Conservation (phyloP, 257 asterid species). For the Verbena officinalis region DNA sequence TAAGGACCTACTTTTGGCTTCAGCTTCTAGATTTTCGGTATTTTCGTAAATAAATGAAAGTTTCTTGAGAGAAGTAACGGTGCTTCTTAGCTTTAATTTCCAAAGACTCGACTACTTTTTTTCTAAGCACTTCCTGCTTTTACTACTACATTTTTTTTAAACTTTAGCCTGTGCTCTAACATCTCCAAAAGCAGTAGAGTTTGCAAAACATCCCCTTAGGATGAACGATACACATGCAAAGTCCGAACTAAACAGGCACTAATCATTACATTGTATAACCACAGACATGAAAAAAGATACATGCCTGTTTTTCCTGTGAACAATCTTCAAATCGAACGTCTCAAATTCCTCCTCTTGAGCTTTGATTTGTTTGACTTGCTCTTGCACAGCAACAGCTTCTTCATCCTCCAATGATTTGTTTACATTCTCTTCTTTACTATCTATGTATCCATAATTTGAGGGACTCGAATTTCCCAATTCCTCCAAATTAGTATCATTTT, state of each 20-base stretch:
- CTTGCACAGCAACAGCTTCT: conserved; percentile 96
- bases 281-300: conserved; percentile 21
- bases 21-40: too few relatives aligned
- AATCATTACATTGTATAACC: conserved; percentile 22
- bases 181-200: too few relatives aligned
- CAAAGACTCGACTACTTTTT: too few relatives aligned
- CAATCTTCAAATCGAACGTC: conserved; percentile 88
- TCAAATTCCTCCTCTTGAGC: conserved; percentile 99
- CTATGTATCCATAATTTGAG: conserved; percentile 66
- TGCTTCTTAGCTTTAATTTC: too few relatives aligned
- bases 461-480: conserved; percentile 90
- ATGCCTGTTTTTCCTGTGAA: conserved; percentile 97
- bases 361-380: conserved; percentile 96
- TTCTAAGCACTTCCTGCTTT: too few relatives aligned
- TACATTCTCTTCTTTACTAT: conserved; percentile 53
- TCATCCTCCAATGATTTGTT: conserved; percentile 74
- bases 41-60: too few relatives aligned
- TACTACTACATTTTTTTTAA: too few relatives aligned
- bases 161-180: too few relatives aligned
- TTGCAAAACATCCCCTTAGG: neutral
- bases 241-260: conserved; percentile 17
- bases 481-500: conserved; percentile 42
- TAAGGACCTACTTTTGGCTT: too few relatives aligned
- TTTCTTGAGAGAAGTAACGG: too few relatives aligned
- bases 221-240: neutral